These are phyloP conservation scores for Solioccasus polychromus DNA, from an alignment of 768 basidiomycete species.

Conservation along the genomic window DNA sequence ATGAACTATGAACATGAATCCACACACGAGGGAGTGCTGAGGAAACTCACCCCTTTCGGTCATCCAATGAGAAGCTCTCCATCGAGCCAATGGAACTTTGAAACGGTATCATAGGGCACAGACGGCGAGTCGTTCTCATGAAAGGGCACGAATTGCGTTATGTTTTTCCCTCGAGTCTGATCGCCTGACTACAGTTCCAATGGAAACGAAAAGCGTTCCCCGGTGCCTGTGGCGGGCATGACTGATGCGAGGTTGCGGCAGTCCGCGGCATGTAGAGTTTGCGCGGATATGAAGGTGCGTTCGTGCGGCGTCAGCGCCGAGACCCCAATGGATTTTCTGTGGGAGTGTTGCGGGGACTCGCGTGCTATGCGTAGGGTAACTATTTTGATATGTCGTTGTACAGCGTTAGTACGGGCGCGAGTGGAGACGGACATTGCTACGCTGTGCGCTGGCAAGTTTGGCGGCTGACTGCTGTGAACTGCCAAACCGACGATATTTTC, in stretches of 20 bases:
- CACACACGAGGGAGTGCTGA: too few species aligned
- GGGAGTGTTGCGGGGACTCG: background rate
- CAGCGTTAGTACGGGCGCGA: too few species aligned
- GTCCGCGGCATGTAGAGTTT: constrained; percentile 24
- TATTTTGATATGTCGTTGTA: too few species aligned
- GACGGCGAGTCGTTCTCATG: background rate
- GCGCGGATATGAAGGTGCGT: constrained; percentile 32
- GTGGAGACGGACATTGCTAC: background rate
- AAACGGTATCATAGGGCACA: background rate
- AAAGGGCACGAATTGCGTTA: background rate
- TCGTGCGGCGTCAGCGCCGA: constrained; percentile 14
- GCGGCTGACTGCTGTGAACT: too few species aligned
- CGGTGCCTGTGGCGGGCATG: constrained; percentile 29
- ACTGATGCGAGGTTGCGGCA: constrained; percentile 22
- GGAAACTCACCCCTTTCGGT: too few species aligned
- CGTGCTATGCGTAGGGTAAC: constrained; percentile 9
- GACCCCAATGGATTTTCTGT: constrained; percentile 3
- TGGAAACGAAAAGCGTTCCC: constrained; percentile 23
- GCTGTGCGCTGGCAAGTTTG: too few species aligned
- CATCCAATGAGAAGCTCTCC: background rate
- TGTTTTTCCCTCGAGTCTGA: constrained; percentile 5
- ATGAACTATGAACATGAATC: constrained; percentile 1
- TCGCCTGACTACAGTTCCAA: constrained; percentile 21
- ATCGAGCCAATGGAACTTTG: background rate
- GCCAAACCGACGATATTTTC: background rate